Conservation (phyloP, 1,284 basidiomycete genomes). For the Gastroboletus turbinatus region DNA sequence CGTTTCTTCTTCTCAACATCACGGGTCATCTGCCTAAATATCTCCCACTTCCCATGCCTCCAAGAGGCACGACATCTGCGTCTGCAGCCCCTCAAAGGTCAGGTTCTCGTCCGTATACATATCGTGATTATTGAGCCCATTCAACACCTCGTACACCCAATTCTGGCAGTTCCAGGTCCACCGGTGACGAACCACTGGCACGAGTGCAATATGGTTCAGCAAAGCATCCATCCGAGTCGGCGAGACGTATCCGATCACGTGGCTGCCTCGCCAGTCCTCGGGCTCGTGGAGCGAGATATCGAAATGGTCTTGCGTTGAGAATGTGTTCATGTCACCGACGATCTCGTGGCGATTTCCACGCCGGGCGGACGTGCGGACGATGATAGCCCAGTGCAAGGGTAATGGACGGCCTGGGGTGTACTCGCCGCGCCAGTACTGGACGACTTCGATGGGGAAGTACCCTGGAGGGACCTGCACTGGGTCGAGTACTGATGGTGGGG, state of each 20-base stretch:
- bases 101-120: conserved; percentile 15
- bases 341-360: conserved; percentile 29
- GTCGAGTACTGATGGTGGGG: conserved; percentile 13
- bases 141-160: conserved; percentile 17
- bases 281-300: neutral
- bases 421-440: conserved; percentile 32
- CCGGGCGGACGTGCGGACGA: conserved; percentile 20
- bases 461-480: conserved; percentile 21
- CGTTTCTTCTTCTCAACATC: neutral
- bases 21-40: neutral
- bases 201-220: conserved; percentile 14
- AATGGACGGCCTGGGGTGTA: neutral
- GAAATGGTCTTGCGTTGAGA: conserved; percentile 16
- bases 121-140: neutral
- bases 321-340: conserved; percentile 28
- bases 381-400: conserved; percentile 31
- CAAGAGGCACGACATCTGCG: conserved; percentile 16
- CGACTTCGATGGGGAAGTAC: conserved; percentile 25
- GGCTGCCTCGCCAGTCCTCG: conserved; percentile 14
- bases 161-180: conserved; percentile 19
- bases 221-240: conserved; percentile 8
- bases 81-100: conserved; percentile 8
- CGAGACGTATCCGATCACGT: conserved; percentile 17
- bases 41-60: conserved; percentile 20
- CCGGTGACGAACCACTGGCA: neutral